phyloP scores from a whole-genome alignment of 1,284 basidiomycete genomes.

The Sporisorium scitamineum region DNA sequence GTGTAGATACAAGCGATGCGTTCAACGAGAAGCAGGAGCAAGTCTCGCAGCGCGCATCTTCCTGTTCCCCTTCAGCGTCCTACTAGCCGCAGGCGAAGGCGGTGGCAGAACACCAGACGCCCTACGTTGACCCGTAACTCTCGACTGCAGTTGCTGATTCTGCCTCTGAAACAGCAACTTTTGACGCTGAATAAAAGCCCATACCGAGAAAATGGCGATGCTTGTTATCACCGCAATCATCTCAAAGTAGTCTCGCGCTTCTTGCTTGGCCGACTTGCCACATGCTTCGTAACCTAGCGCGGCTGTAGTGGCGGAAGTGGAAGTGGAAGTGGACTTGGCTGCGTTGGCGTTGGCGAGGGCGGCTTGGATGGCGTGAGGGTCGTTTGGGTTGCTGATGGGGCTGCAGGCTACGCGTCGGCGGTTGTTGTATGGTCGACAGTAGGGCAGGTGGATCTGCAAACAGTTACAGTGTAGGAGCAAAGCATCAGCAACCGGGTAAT shows the following conservation, averaged over 20 bases:
- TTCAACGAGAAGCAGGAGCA: neutral
- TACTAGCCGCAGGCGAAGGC: no score
- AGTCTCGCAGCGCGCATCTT: conserved; percentile 29
- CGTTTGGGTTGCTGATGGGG: conserved; percentile 2
- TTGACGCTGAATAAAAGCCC: conserved; percentile 40
- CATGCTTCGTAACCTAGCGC: conserved; percentile 46
- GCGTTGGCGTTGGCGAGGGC: conserved; percentile 9
- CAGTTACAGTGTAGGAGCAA: neutral
- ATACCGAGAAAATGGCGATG: conserved; percentile 32
- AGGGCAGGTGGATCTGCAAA: conserved; percentile 43
- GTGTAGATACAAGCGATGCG: neutral
- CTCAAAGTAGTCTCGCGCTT: conserved; percentile 49
- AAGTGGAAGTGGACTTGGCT: no score
- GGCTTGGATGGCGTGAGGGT: conserved; percentile 8
- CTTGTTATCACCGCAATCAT: conserved; percentile 42
- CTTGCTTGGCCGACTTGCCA: conserved; percentile 43
- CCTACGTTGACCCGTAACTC: conserved; percentile 26
- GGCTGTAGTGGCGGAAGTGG: neutral
- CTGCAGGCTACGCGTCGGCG: conserved; percentile 48
- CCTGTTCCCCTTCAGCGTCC: neutral
- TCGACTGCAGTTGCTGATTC: conserved; percentile 18
- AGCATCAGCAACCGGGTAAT: neutral
- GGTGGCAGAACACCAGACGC: neutral
- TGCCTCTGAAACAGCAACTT: conserved; percentile 35
- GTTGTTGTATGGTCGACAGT: conserved; percentile 62